Evolutionary conservation across 2,329 filamentous ascomycete species (phyloP).

Genomic region (Diaporthe capsici): DNA sequence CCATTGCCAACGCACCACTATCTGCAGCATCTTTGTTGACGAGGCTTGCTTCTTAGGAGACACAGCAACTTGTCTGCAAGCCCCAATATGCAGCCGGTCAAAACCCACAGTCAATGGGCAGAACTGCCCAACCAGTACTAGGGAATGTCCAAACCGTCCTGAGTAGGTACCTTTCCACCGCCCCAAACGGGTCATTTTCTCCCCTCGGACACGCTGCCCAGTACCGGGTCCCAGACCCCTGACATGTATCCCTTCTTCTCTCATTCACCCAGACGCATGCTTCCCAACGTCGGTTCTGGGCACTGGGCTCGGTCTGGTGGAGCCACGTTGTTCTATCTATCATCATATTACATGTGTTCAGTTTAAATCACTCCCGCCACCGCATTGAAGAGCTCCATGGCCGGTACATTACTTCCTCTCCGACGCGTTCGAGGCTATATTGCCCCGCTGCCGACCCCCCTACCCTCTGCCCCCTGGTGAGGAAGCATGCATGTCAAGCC

Average conservation of each 20-base stretch:
- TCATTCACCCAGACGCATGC: constrained; percentile 37
- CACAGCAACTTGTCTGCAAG: constrained; percentile 39
- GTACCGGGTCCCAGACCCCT: constrained; percentile 23
- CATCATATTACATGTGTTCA: constrained; percentile 47
- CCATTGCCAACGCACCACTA: constrained; percentile 43
- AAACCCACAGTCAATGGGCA: constrained; percentile 23
- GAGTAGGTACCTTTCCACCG: constrained; percentile 21
- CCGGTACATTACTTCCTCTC: constrained; percentile 19
- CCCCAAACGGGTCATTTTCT: constrained; percentile 11
- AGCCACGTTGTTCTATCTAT: constrained; percentile 54
- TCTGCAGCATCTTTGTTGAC: constrained; percentile 40
- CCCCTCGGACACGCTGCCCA: not conserved
- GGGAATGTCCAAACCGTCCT: constrained; percentile 1
- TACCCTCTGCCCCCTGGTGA: constrained; percentile 4
- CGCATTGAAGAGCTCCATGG: not conserved
- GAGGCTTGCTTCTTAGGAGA: constrained; percentile 41
- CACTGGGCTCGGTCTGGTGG: constrained; percentile 45
- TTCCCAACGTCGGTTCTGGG: constrained; percentile 40
- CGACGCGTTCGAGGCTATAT: constrained; percentile 24
- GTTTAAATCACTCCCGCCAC: constrained; percentile 40
- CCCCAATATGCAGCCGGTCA: constrained; percentile 40
- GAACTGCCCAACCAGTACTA: constrained; percentile 24
- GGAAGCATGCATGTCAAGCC: constrained; percentile 23
- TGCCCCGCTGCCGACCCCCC: not conserved
- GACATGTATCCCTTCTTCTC: constrained; percentile 37